Percentiles rank a stretch among this genome's conserved stretches.
These are phyloP conservation scores for Stemphylium beticola DNA, from an alignment of 2,329 filamentous ascomycete species.

Conservation along the genomic window DNA sequence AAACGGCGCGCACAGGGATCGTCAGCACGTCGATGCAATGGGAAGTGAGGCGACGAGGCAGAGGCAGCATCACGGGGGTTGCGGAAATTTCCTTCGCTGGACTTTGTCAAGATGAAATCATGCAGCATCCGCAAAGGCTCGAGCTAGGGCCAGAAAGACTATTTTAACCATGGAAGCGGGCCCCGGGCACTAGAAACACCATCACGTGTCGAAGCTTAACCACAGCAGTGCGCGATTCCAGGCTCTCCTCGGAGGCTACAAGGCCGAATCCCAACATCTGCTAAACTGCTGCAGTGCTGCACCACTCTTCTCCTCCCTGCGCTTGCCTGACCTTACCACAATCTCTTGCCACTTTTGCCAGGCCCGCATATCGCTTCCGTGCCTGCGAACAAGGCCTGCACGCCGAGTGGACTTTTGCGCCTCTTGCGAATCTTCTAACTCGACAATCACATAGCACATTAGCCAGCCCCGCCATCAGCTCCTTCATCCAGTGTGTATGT, in stretches of 20 bases:
- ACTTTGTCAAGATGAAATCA: constrained; percentile 23
- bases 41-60: not conserved
- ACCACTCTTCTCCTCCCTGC: constrained; percentile 8
- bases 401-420: not conserved
- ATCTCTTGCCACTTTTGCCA: constrained; percentile 22
- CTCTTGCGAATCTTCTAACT: constrained; percentile 5
- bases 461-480: constrained; percentile 23
- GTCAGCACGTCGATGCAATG: not conserved
- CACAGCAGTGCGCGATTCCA: constrained; percentile 8
- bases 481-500: constrained; percentile 7
- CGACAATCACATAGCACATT: constrained; percentile 19
- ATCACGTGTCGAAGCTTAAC: constrained; percentile 15
- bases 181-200: constrained; percentile 9
- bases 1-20: not conserved
- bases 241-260: constrained; percentile 9
- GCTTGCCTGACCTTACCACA: constrained; percentile 16
- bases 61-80: not conserved
- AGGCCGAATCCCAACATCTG: constrained; percentile 27
- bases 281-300: constrained; percentile 23
- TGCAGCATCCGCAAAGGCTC: constrained; percentile 10
- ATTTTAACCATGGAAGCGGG: constrained; percentile 8
- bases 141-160: constrained; percentile 18
- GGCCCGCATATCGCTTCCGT: constrained; percentile 14
- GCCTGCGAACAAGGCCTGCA: constrained; percentile 7
- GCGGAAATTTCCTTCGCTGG: not conserved